These are phyloP conservation scores for Aechmea fasciata DNA, from an alignment of 176 grass and related monocot species.

Conservation along the genomic window DNA sequence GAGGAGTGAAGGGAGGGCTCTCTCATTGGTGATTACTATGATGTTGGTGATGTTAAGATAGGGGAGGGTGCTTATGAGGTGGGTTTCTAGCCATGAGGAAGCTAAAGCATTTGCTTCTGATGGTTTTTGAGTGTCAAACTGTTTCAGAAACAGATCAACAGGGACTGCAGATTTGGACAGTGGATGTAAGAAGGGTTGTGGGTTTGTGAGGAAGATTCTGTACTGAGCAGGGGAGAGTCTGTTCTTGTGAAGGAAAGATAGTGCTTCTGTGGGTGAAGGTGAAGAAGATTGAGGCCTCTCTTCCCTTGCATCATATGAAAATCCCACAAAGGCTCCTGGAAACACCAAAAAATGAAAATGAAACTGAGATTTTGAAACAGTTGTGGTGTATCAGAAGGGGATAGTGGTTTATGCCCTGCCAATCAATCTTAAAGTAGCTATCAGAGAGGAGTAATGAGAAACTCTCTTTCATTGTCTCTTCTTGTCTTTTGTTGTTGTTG, in stretches of 20 bases:
- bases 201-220: not conserved
- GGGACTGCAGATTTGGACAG: not conserved
- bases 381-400: not conserved
- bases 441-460: too few species aligned
- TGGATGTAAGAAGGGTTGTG: not conserved
- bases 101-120: not conserved
- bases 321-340: not conserved
- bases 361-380: not conserved
- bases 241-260: not conserved
- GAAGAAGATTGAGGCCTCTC: not conserved
- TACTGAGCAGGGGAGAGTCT: not conserved
- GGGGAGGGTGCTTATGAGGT: not conserved
- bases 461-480: too few species aligned
- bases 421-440: too few species aligned
- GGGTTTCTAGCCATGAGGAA: not conserved
- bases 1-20: not conserved
- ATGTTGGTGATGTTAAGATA: not conserved
- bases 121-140: not conserved
- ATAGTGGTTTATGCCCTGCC: not conserved
- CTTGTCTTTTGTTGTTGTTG: too few species aligned
- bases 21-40: not conserved
- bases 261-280: not conserved
- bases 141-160: not conserved
- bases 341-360: not conserved
- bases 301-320: slow-evolving; percentile 6